A percentile compares a stretch with the other conserved stretches of the same genome.
phyloP scores from a whole-genome alignment of 805 yeast genomes.

The Ogataea ramenticola region DNA sequence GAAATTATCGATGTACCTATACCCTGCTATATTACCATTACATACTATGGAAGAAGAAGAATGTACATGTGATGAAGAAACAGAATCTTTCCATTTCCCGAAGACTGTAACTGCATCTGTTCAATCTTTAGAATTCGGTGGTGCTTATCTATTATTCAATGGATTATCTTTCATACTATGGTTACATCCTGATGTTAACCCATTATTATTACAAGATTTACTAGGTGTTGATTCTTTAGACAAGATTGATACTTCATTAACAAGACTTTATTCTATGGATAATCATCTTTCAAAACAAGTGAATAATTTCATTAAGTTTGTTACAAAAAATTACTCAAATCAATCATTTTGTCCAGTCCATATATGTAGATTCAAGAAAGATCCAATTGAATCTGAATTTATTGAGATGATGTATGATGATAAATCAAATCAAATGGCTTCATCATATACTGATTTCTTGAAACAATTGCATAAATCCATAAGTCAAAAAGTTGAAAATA shows the following conservation, averaged over 20 bases:
- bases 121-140: constrained; percentile 46
- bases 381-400: constrained; percentile 49
- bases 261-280: constrained; percentile 62
- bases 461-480: constrained; percentile 60
- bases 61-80: constrained; percentile 37
- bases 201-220: constrained; percentile 61
- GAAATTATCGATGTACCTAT: constrained; percentile 55
- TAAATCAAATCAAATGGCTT: constrained; percentile 42
- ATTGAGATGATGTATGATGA: constrained; percentile 70
- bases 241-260: constrained; percentile 39
- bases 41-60: constrained; percentile 59
- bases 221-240: constrained; percentile 53
- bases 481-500: constrained; percentile 34
- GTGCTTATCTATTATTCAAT: constrained; percentile 72
- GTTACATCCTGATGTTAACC: constrained; percentile 64
- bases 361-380: constrained; percentile 58
- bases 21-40: constrained; percentile 73
- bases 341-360: constrained; percentile 41
- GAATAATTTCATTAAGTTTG: constrained; percentile 51
- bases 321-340: constrained; percentile 33
- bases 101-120: constrained; percentile 37
- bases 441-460: constrained; percentile 61
- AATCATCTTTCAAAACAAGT: constrained; percentile 66
- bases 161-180: constrained; percentile 55
- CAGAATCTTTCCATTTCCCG: constrained; percentile 42